Base-by-base conservation (phyloP, 352 stramenopile species). In the Phytophthora chlamydospora region DNA sequence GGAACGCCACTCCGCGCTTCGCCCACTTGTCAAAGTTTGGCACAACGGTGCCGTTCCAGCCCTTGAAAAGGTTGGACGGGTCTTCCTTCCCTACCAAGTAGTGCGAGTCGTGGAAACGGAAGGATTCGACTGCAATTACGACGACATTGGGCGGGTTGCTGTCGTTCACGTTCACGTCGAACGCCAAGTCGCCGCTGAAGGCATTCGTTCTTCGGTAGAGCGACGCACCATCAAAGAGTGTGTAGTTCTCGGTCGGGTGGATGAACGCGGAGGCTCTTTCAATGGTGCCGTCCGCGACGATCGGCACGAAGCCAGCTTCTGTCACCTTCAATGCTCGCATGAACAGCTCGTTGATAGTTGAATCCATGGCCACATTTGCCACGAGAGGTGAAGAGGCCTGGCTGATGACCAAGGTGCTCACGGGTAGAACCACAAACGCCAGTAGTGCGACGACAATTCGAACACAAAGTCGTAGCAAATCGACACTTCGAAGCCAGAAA, bases 11-110 rank as follows among this genome's bases (percentile, higher is more conserved):
- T 13, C 74, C 74, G 12, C 71, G 73, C 29, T 78, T 67, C 1
- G 75, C 73, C 68, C 71, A 88, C 35, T 54, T 60, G 33, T 88
- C 73, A 11, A 85, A 85, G 12, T 80, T 65, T 3, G 73, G 75
- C 2, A 71, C 80, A 2, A 85, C 52, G 0, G 68, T 76, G 40
- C 41, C 5, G 14, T 69, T 69, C 11, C 14, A 38, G 0, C 53
- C 61, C 9, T 62, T 58, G 16, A 64, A 69, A 7, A 88, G 19
- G 54, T 84, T 76, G 5, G 66, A 40, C 9, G 61, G 61, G 29
- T 74, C 55, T n/a, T 72, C 68, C 11, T 83, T 70, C 0, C 62
- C 73, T 0, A 80, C 70, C 2, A 88, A 58, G n/a, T 82, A 84
- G 29, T 68, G 64, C 5, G 73, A 85, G 49, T 88, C 78, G 32